Conservation (phyloP, 805 yeast species). For the Lachancea thermotolerans region DNA sequence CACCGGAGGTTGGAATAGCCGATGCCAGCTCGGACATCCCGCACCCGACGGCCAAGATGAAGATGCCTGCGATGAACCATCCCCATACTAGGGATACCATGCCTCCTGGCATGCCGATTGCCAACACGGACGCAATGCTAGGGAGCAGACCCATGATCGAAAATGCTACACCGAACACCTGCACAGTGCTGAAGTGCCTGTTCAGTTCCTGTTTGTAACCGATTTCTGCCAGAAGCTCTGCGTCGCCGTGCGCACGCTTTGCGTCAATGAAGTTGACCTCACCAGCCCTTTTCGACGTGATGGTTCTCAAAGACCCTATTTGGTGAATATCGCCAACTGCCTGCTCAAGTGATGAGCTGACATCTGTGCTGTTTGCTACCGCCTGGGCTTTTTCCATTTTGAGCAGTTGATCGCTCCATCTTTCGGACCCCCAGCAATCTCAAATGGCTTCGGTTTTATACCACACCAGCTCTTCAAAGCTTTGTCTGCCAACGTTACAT, state of each 20-base stretch:
- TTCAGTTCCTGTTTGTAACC: constrained; percentile 68
- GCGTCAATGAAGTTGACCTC: constrained; percentile 23
- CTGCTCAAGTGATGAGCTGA: too few relatives aligned
- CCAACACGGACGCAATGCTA: constrained; percentile 41
- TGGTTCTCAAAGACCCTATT: constrained; percentile 8
- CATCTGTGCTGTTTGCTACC: too few relatives aligned
- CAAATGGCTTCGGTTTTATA: too few relatives aligned
- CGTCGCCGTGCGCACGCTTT: constrained; percentile 21
- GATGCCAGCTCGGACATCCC: constrained; percentile 54
- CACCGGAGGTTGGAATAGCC: constrained; percentile 62
- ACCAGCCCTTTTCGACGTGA: constrained; percentile 11
- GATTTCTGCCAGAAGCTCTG: constrained; percentile 38
- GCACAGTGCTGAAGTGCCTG: constrained; percentile 54
- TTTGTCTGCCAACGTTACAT: too few relatives aligned
- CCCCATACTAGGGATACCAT: constrained; percentile 60
- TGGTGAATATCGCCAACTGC: constrained; percentile 4
- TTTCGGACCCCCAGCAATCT: too few relatives aligned
- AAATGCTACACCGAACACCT: constrained; percentile 67
- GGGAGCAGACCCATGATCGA: constrained; percentile 61
- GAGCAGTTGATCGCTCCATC: too few relatives aligned
- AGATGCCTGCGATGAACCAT: constrained; percentile 45
- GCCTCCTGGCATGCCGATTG: constrained; percentile 47
- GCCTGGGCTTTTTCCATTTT: too few relatives aligned
- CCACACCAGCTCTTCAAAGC: too few relatives aligned
- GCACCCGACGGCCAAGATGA: constrained; percentile 45